phyloP scores from a whole-genome alignment of 140 eudicot species.

The Oenanthe javanica region DNA sequence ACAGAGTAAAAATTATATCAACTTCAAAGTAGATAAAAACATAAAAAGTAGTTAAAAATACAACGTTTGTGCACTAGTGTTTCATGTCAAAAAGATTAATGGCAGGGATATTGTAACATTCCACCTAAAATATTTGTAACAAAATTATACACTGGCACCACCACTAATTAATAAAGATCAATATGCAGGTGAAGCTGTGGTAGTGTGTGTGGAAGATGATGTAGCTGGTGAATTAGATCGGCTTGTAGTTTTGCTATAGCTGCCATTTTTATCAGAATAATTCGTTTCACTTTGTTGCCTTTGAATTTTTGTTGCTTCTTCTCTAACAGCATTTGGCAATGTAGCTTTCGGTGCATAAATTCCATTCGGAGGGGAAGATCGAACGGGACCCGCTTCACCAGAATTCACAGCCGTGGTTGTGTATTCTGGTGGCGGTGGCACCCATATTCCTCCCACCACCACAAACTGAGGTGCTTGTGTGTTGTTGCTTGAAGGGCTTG shows the following conservation, averaged over 20 bases:
- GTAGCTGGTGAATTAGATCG: conserved; percentile 44
- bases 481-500: conserved; percentile 46
- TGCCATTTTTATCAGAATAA: conserved; percentile 28
- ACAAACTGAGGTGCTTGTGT: conserved; percentile 87
- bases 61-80: neutral
- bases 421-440: conserved; percentile 78
- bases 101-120: neutral
- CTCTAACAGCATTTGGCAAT: conserved; percentile 25
- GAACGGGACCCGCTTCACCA: conserved; percentile 8
- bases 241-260: conserved; percentile 25
- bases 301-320: conserved; percentile 22
- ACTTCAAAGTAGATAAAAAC: neutral
- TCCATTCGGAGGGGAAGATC: conserved; percentile 31
- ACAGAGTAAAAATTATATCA: neutral
- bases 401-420: conserved; percentile 31
- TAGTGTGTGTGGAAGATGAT: conserved; percentile 68
- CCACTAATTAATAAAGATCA: conserved; percentile 19
- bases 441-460: conserved; percentile 98
- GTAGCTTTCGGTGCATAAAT: conserved; percentile 67
- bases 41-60: neutral
- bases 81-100: conserved; percentile 1
- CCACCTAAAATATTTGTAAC: neutral
- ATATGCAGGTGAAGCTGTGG: conserved; percentile 45
- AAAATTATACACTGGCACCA: conserved; percentile 21
- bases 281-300: conserved; percentile 18